Evolutionary conservation across 345 rosid species (phyloP), one percentile per base, ranked within the genome.

Genomic region (Clarkia xantiana): DNA sequence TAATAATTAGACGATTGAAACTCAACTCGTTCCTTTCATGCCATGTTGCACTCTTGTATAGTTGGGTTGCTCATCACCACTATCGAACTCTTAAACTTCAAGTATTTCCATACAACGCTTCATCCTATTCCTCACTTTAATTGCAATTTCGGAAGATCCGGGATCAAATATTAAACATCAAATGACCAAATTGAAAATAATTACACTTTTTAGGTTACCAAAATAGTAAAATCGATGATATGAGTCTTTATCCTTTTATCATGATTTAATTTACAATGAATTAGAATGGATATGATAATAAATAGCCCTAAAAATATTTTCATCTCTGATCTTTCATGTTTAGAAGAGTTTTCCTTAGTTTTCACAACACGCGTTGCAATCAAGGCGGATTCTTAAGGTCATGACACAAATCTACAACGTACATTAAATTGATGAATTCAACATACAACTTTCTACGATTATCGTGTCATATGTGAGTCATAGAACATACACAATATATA

Each of bases 331-430:
- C 86, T 79, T 80, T 84, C 73, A 88, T 78, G 42, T 64, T 76
- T 59, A 70, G 64, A 55, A 88, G 60, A 20, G 72, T 68, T 64
- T 75, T 80, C 61, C 71, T 80, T 7, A 75, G 64, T 69, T 84
- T 89, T 76, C 64, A 76, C 71, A 78, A 62, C 95, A 89, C 44
- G 78, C 78, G 55, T 82, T 65, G 70, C 89, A 84, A 58, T 89
- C 97, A 49, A 89, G 56, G 57, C 75, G 78, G 44, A 84, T 46
- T 65, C 80, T 62, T 73, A 88, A 56, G 56, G 71, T 77, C 76
- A 70, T 65, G 67, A 78, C 71, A 55, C 80, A 73, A 49, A 60
- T 59, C 80, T 69, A 75, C 16, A 34, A 15, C 11, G 12, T 34
- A 41, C 9, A 29, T n/a, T n/a, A 44, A 46, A 20, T 18, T 40